Conservation (phyloP, 306 rosid species). For the Pyrus pyrifolia region DNA sequence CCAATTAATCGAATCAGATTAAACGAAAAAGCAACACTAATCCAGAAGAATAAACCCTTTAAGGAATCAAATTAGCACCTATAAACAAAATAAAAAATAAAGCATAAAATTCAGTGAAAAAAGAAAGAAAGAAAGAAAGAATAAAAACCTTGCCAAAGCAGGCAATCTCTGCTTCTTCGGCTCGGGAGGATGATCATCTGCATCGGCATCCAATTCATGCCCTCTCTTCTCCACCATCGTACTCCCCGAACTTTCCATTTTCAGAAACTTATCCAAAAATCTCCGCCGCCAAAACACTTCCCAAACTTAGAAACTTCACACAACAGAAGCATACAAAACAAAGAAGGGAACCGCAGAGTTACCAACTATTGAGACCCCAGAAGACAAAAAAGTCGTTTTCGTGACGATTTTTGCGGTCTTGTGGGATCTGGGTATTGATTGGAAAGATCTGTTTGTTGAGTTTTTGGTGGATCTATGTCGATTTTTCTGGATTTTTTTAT, state of each 20-base stretch:
- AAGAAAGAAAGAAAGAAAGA: not conserved
- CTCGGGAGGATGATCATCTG: slow-evolving; percentile 25
- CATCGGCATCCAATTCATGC: slow-evolving; percentile 28
- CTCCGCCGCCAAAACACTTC: slow-evolving; percentile 16
- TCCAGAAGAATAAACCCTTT: not conserved
- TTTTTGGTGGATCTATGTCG: slow-evolving; percentile 1
- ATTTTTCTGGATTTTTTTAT: not conserved
- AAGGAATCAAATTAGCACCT: not conserved
- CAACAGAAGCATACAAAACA: slow-evolving; percentile 12
- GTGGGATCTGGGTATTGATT: not conserved
- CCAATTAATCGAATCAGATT: not conserved
- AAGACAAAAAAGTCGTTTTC: not conserved
- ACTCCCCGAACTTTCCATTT: slow-evolving; percentile 60
- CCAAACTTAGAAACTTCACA: slow-evolving; percentile 44
- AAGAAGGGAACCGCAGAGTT: not conserved
- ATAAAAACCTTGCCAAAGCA: slow-evolving; percentile 63
- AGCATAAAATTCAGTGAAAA: not conserved
- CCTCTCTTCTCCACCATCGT: slow-evolving; percentile 58
- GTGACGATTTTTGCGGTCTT: not conserved
- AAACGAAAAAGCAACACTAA: not conserved
- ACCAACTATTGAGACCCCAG: not conserved
- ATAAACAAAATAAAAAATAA: not conserved
- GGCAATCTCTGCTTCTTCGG: slow-evolving; percentile 64
- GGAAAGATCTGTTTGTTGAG: not conserved
- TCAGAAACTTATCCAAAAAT: slow-evolving; percentile 40